Evolutionary conservation across 805 yeast genomes (phyloP).

Genomic region (Ogataea paradorogensis): DNA sequence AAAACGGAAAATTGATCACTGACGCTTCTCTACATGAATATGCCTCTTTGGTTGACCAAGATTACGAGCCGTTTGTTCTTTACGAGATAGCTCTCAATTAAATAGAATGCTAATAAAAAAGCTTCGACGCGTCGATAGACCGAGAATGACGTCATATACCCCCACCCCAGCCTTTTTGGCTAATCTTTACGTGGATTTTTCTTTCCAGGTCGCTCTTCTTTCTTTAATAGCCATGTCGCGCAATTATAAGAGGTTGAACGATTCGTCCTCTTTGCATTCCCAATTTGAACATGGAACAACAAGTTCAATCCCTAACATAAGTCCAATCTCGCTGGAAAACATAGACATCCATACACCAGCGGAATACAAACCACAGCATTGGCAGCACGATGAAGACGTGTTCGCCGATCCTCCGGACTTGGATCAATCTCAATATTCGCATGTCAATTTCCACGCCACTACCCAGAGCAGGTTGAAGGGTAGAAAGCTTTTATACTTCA

Average conservation of each 20-base stretch:
- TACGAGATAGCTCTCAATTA: slow-evolving; percentile 51
- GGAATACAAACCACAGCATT: slow-evolving; percentile 10
- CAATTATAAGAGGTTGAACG: slow-evolving; percentile 15
- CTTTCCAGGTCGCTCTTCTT: not conserved
- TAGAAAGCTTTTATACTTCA: slow-evolving; percentile 23
- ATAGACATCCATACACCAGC: slow-evolving; percentile 5
- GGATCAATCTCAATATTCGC: slow-evolving; percentile 11
- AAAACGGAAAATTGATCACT: slow-evolving; percentile 61
- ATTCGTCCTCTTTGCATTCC: slow-evolving; percentile 6
- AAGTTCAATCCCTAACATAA: slow-evolving; percentile 12
- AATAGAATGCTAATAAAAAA: not conserved
- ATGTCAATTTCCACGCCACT: slow-evolving; percentile 20
- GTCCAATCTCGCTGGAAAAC: slow-evolving; percentile 10
- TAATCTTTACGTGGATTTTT: slow-evolving; percentile 4
- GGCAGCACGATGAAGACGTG: slow-evolving; percentile 17
- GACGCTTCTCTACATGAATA: slow-evolving; percentile 70
- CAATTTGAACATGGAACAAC: slow-evolving; percentile 13
- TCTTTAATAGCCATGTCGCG: slow-evolving; percentile 11
- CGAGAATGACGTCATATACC: slow-evolving; percentile 4
- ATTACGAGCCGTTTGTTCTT: slow-evolving; percentile 93
- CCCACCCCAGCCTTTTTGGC: not conserved
- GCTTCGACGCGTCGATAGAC: slow-evolving; percentile 10
- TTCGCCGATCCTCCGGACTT: slow-evolving; percentile 6
- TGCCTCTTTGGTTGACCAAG: slow-evolving; percentile 89
- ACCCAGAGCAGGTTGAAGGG: slow-evolving; percentile 25